Evolutionary conservation across 371 early-diverging fungal genomes (phyloP), one percentile per base, ranked within the genome.

Genomic region (Apophysomyces sp.): DNA sequence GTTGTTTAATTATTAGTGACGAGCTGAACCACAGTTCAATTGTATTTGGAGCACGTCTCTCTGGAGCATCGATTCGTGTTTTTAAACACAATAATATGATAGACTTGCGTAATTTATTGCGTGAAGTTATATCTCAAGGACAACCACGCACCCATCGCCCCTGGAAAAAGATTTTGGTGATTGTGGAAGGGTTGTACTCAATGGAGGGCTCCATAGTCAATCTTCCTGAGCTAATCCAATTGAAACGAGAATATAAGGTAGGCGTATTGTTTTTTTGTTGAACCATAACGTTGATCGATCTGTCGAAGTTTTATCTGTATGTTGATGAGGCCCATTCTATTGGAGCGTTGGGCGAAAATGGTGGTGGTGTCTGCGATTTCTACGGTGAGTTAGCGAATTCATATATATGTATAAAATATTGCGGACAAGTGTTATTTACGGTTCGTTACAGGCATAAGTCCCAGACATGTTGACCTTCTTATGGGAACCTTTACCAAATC

Each of bases 401-500:
- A n/a, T n/a, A n/a, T n/a, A n/a, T n/a, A n/a, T n/a, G n/a, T n/a
- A n/a, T n/a, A n/a, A n/a, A n/a, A n/a, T n/a, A n/a, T n/a, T n/a
- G n/a, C n/a, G n/a, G n/a, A n/a, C n/a, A n/a, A n/a, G n/a, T n/a
- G n/a, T 27, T 28, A 18, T 18, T 30, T 67, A 65, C 79, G 24
- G 34, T 24, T 28, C 7, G n/a, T 36, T 24, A 2, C 51, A 66
- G 62, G 90, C 39, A 85, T 99, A 15, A 92, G 94, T 67, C 96
- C 97, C 27, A 79, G 78, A 31, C 89, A 96, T 32, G 88, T 99
- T 30, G 99, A 99, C 72, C 88, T 99, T 61, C 74, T 98, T 37
- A 99, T 99, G 99, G 99, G 99, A 15, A 99, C 99, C 3, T 99
- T 99, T 72, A 99, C 99, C 28, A 99, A 99, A 81, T 95, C 96